phyloP scores from a whole-genome alignment of 2,329 filamentous ascomycete species.

The Emmonsia crescens region DNA sequence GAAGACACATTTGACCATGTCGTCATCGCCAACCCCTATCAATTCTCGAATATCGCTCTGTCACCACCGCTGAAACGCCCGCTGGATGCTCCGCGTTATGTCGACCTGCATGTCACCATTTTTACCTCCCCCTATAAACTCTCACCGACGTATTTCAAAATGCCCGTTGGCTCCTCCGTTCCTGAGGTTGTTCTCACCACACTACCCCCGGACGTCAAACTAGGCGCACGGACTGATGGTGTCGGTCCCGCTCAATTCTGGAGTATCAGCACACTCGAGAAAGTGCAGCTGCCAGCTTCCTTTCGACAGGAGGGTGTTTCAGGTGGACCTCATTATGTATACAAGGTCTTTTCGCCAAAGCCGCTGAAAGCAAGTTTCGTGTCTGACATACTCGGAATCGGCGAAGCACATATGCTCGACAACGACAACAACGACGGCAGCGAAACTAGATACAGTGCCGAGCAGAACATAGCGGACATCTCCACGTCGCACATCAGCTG shows the following conservation, averaged over 20 bases:
- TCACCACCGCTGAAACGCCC: slow-evolving; percentile 31
- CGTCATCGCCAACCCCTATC: slow-evolving; percentile 71
- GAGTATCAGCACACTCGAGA: slow-evolving; percentile 65
- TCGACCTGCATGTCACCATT: slow-evolving; percentile 76
- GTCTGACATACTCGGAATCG: slow-evolving; percentile 37
- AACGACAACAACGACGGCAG: slow-evolving; percentile 9
- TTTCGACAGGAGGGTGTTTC: slow-evolving; percentile 9
- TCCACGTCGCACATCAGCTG: slow-evolving; percentile 51
- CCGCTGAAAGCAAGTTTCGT: slow-evolving; percentile 40
- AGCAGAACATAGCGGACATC: slow-evolving; percentile 24
- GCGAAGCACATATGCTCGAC: slow-evolving; percentile 16
- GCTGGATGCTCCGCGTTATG: slow-evolving; percentile 76
- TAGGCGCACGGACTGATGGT: slow-evolving; percentile 36
- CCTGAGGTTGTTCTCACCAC: slow-evolving; percentile 78
- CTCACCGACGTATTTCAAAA: slow-evolving; percentile 61
- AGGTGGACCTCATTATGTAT: slow-evolving; percentile 43
- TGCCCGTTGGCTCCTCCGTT: slow-evolving; percentile 41
- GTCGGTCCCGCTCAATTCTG: slow-evolving; percentile 72
- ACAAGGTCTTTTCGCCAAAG: slow-evolving; percentile 55
- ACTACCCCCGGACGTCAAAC: slow-evolving; percentile 45
- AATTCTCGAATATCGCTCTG: slow-evolving; percentile 61
- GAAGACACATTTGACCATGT: slow-evolving; percentile 59
- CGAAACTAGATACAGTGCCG: slow-evolving; percentile 6
- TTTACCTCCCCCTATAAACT: slow-evolving; percentile 69
- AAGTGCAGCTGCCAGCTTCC: slow-evolving; percentile 46